Percentiles rank a stretch among this genome's conserved stretches.
Conservation (phyloP, 179 eudicot species). For the Spinacia oleracea region DNA sequence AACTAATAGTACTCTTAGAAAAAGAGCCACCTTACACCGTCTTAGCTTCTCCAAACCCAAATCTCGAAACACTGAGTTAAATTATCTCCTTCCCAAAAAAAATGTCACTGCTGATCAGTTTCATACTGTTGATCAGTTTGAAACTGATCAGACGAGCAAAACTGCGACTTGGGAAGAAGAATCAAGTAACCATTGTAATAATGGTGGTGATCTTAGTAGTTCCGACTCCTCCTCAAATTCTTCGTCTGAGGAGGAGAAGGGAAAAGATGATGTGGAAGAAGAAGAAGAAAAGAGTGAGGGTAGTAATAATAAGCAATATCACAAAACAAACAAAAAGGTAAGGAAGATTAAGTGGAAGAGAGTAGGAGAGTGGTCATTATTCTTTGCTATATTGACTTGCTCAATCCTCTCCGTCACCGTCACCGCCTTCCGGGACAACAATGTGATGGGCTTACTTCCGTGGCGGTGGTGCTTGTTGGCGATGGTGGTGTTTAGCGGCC, state of each 20-base stretch:
- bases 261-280: too few species aligned
- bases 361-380: constrained; percentile 48
- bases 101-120: too few species aligned
- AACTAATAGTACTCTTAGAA: constrained; percentile 16
- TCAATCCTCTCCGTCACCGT: constrained; percentile 40
- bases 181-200: neutral
- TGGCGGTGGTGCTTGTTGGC: constrained; percentile 73
- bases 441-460: constrained; percentile 39
- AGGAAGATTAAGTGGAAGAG: constrained; percentile 34
- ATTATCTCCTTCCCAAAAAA: constrained; percentile 18
- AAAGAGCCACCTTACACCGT: constrained; percentile 43
- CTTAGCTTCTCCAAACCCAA: constrained; percentile 60
- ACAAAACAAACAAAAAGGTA: constrained; percentile 30
- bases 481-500: constrained; percentile 61
- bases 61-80: constrained; percentile 48
- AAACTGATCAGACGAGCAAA: constrained; percentile 9
- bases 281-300: constrained; percentile 15
- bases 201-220: neutral
- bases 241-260: constrained; percentile 27
- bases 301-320: constrained; percentile 2
- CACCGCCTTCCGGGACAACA: constrained; percentile 16
- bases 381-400: constrained; percentile 36
- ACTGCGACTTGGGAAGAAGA: constrained; percentile 21
- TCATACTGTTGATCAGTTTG: neutral
- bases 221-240: constrained; percentile 25